Evolutionary conservation across 768 basidiomycete genomes (phyloP).

Genomic region (Tricholoma bakamatsutake): DNA sequence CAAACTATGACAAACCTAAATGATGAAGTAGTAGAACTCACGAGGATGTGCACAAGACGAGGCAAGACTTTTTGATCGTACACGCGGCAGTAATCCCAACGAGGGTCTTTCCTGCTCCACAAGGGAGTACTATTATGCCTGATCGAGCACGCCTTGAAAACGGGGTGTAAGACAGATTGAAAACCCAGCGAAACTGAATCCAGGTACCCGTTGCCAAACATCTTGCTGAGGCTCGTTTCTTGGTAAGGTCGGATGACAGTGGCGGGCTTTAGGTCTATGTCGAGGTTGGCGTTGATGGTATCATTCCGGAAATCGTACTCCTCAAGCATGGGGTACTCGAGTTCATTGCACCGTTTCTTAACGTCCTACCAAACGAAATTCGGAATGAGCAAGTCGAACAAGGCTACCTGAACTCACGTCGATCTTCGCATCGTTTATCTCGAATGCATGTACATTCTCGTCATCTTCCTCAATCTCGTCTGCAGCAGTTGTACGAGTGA

Average conservation of each 20-base stretch:
- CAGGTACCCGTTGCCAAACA: constrained; percentile 96
- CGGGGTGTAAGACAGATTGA: constrained; percentile 6
- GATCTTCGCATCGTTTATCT: constrained; percentile 91
- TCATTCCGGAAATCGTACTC: constrained; percentile 99
- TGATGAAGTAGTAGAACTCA: constrained; percentile 40
- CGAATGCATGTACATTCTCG: constrained; percentile 94
- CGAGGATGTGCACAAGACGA: constrained; percentile 97
- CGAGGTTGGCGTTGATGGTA: constrained; percentile 91
- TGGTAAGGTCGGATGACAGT: constrained; percentile 98
- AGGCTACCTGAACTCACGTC: constrained; percentile 51
- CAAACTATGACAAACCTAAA: neutral
- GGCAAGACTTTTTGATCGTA: constrained; percentile 97
- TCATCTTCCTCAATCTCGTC: constrained; percentile 98
- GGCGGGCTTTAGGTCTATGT: constrained; percentile 97
- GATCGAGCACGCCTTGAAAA: constrained; percentile 84
- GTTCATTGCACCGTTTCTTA: constrained; percentile 92
- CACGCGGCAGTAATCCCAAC: constrained; percentile 99
- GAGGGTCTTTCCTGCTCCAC: constrained; percentile 97
- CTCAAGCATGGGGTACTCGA: constrained; percentile 97
- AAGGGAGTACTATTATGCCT: constrained; percentile 97
- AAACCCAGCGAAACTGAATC: constrained; percentile 3
- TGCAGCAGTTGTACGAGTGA: constrained; percentile 22
- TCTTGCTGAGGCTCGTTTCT: constrained; percentile 96
- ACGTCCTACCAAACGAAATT: constrained; percentile 57
- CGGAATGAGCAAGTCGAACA: constrained; percentile 2